Conservation (phyloP, 805 yeast genomes). For the Alloascoidea africana region DNA sequence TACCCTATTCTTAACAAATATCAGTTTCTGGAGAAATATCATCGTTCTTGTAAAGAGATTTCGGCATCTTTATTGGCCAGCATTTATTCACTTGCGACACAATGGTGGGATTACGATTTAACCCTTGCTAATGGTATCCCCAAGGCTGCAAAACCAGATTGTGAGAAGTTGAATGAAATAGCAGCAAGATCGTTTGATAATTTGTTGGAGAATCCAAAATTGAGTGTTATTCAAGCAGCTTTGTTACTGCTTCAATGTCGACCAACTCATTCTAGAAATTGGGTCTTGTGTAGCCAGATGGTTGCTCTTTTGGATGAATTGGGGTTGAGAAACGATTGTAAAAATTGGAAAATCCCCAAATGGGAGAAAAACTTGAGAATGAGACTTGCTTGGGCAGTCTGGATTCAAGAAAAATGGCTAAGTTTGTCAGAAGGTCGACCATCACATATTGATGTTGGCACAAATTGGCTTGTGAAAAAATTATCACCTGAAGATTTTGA, state of each 20-base stretch:
- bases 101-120: conserved; percentile 90
- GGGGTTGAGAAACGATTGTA: conserved; percentile 84
- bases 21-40: conserved; percentile 8
- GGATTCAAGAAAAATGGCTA: conserved; percentile 84
- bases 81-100: conserved; percentile 74
- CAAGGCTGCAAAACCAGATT: conserved; percentile 71
- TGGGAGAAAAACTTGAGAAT: conserved; percentile 90
- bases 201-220: conserved; percentile 71
- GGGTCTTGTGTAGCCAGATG: conserved; percentile 79
- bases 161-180: conserved; percentile 48
- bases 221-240: conserved; percentile 89
- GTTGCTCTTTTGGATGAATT: conserved; percentile 81
- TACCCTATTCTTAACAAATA: conserved; percentile 7
- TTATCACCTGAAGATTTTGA: conserved; percentile 25
- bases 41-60: conserved; percentile 82
- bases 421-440: conserved; percentile 72
- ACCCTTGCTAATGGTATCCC: conserved; percentile 31
- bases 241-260: conserved; percentile 39
- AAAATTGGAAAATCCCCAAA: conserved; percentile 80
- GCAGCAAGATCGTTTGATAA: conserved; percentile 54
- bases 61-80: conserved; percentile 87
- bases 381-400: conserved; percentile 92
- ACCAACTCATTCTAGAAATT: conserved; percentile 43
- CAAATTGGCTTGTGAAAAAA: conserved; percentile 67
- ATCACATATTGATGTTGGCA: conserved; percentile 55